These are phyloP conservation scores for Incumbomyces delicatus DNA, from an alignment of 2,329 filamentous ascomycete genomes.

Conservation along the genomic window DNA sequence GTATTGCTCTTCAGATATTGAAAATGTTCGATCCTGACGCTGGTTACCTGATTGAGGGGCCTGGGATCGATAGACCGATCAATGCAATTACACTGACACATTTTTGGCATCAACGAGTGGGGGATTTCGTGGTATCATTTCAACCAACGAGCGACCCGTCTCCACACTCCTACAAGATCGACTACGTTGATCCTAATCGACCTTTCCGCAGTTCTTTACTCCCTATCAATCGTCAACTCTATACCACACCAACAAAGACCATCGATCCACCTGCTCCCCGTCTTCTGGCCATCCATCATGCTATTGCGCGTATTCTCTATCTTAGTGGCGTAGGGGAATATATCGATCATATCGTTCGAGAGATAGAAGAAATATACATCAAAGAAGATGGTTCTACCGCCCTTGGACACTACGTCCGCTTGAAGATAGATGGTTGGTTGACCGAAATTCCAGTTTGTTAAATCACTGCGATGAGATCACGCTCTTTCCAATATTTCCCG, in stretches of 20 bases:
- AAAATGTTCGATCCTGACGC: constrained; percentile 7
- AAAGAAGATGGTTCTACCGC: constrained; percentile 14
- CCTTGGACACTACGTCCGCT: constrained; percentile 12
- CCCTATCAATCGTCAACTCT: constrained; percentile 18
- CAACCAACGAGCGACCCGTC: background rate
- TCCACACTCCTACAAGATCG: constrained; percentile 14
- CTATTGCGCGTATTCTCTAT: constrained; percentile 23
- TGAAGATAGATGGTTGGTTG: constrained; percentile 15
- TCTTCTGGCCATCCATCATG: constrained; percentile 20
- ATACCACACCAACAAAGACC: constrained; percentile 23
- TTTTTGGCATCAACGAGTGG: background rate
- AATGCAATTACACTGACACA: constrained; percentile 5
- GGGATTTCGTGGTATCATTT: background rate
- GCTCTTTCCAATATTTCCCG: too few species aligned
- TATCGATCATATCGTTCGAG: constrained; percentile 21
- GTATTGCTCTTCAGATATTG: constrained; percentile 5
- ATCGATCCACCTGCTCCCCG: constrained; percentile 24
- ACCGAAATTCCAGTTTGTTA: constrained; percentile 7
- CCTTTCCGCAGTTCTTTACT: constrained; percentile 14
- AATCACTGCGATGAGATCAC: too few species aligned
- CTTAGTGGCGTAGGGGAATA: constrained; percentile 15
- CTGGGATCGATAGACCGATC: constrained; percentile 5
- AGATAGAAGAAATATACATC: constrained; percentile 19
- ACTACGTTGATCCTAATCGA: constrained; percentile 6
- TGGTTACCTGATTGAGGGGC: constrained; percentile 1